Evolutionary conservation across 139 green algal species (phyloP).

Genomic region (Spirogloea muscicola): DNA sequence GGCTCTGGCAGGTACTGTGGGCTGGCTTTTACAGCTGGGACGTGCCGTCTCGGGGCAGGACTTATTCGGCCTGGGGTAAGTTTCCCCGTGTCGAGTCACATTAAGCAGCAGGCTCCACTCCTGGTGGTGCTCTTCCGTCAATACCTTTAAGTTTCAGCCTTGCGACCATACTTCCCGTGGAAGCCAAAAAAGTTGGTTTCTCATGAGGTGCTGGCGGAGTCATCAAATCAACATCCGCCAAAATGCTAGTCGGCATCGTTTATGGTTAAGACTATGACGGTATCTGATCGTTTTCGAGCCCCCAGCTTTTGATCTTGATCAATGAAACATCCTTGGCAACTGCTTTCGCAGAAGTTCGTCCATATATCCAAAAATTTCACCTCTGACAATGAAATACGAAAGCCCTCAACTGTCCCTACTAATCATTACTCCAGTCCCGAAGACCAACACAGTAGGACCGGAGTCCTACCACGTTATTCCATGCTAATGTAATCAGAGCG

Average conservation of each 20-base stretch:
- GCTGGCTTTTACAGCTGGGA: too few species aligned
- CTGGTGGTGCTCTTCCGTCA: not conserved
- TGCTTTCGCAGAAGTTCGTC: slow-evolving; percentile 98
- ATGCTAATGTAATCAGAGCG: slow-evolving; percentile 97
- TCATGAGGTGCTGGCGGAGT: slow-evolving; percentile 96
- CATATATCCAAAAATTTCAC: slow-evolving; percentile 99
- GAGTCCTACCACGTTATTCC: slow-evolving; percentile 99
- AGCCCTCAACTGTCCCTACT: slow-evolving; percentile 98
- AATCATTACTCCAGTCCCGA: slow-evolving; percentile 98
- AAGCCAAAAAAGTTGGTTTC: slow-evolving; percentile 99
- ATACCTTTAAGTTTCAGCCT: slow-evolving; percentile 12
- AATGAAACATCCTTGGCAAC: slow-evolving; percentile 99
- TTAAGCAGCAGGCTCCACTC: too few species aligned
- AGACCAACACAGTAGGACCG: slow-evolving; percentile 94
- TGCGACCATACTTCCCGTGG: slow-evolving; percentile 92
- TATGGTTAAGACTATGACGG: slow-evolving; percentile 99
- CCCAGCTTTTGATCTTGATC: slow-evolving; percentile 99
- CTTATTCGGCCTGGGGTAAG: too few species aligned
- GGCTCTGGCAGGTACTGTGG: too few species aligned
- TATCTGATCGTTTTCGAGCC: slow-evolving; percentile 99
- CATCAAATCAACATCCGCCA: slow-evolving; percentile 91
- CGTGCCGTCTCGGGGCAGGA: too few species aligned
- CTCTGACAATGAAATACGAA: slow-evolving; percentile 99
- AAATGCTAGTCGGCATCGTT: slow-evolving; percentile 99
- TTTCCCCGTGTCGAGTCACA: not conserved